phyloP scores from a whole-genome alignment of 2,329 filamentous ascomycete species.

The Capronia americana region DNA sequence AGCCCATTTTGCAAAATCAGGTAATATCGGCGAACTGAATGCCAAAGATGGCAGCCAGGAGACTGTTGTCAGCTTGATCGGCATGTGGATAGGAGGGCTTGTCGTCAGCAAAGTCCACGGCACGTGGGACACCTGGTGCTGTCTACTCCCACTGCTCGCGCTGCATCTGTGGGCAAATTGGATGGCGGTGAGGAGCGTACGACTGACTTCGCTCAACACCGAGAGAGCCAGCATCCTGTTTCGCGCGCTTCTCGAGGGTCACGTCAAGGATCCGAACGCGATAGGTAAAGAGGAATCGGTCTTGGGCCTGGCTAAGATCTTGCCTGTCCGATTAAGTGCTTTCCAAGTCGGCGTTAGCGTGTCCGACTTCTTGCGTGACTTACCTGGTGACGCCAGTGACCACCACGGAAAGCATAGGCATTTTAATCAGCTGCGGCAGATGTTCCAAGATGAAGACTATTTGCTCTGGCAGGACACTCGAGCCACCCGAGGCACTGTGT shows the following conservation, averaged over 20 bases:
- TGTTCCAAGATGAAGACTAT: slow-evolving; percentile 63
- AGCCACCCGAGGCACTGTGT: slow-evolving; percentile 59
- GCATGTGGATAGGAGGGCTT: slow-evolving; percentile 82
- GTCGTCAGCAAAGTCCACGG: slow-evolving; percentile 78
- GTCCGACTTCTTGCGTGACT: slow-evolving; percentile 19
- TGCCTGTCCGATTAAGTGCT: not conserved
- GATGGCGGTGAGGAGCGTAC: slow-evolving; percentile 80
- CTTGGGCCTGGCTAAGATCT: slow-evolving; percentile 9
- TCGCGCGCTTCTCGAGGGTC: slow-evolving; percentile 40
- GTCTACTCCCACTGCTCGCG: slow-evolving; percentile 73
- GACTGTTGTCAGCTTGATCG: slow-evolving; percentile 85
- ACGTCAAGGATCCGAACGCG: slow-evolving; percentile 26
- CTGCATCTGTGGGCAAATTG: slow-evolving; percentile 87
- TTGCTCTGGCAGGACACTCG: slow-evolving; percentile 64
- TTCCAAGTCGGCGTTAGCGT: slow-evolving; percentile 30
- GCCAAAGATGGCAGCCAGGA: slow-evolving; percentile 96
- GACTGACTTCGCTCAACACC: slow-evolving; percentile 82
- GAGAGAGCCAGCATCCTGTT: slow-evolving; percentile 84
- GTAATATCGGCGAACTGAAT: slow-evolving; percentile 91
- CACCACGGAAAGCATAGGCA: not conserved
- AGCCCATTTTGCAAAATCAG: slow-evolving; percentile 85
- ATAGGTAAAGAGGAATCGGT: slow-evolving; percentile 31
- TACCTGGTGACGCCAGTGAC: slow-evolving; percentile 10
- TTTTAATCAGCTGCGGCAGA: slow-evolving; percentile 42
- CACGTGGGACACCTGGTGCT: slow-evolving; percentile 72